Conservation (phyloP, 2,329 filamentous ascomycete species). For the Podosphaera xanthii region DNA sequence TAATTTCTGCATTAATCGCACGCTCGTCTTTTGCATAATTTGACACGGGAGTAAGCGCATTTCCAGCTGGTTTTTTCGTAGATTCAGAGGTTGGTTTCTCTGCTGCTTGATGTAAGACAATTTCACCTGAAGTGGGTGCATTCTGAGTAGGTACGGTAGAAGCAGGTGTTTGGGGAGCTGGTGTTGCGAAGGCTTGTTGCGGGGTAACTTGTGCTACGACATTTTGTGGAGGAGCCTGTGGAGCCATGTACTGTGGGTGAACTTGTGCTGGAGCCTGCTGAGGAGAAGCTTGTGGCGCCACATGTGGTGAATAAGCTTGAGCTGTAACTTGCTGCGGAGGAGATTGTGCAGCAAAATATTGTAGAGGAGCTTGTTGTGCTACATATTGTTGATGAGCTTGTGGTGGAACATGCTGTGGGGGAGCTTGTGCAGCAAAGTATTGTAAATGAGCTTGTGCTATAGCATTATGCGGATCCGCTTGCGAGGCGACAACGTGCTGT, state of each 20-base stretch:
- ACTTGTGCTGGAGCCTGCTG: neutral
- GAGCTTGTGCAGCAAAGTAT: neutral
- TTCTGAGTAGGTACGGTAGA: too few relatives aligned
- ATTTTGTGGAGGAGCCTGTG: neutral
- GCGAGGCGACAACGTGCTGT: neutral
- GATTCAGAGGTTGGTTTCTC: neutral
- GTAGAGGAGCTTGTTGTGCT: neutral
- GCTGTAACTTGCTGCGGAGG: too few relatives aligned
- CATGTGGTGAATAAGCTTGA: too few relatives aligned
- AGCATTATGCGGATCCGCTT: neutral
- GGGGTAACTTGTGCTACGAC: neutral
- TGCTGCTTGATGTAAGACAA: neutral
- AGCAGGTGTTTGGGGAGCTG: too few relatives aligned
- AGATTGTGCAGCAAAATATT: too few relatives aligned
- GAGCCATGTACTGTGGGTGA: neutral
- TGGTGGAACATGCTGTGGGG: neutral
- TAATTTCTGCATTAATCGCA: slow-evolving; percentile 52
- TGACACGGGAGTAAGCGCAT: slow-evolving; percentile 19
- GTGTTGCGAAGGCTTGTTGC: too few relatives aligned
- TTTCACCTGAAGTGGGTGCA: neutral
- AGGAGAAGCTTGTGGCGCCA: neutral
- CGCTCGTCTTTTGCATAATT: slow-evolving; percentile 18
- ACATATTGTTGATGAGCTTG: neutral
- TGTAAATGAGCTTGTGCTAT: neutral
- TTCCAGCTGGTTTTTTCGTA: slow-evolving; percentile 17